phyloP scores from a whole-genome alignment of 2,329 filamentous ascomycete species.

The Elsinoe fawcettii region DNA sequence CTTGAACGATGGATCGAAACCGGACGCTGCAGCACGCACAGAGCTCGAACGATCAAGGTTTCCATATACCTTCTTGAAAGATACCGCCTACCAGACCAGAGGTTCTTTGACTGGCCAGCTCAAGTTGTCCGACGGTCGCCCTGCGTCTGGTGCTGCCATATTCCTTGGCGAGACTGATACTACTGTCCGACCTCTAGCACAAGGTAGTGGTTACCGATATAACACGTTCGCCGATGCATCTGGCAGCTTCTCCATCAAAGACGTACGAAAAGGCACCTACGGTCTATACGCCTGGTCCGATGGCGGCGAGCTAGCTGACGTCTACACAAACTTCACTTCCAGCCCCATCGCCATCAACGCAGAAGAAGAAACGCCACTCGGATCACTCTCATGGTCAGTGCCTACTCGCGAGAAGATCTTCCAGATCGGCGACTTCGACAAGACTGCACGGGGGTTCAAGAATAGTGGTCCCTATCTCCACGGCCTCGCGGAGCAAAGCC shows the following conservation, averaged over 20 bases:
- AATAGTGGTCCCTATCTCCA: slow-evolving; percentile 41
- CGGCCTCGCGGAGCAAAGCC: slow-evolving; percentile 38
- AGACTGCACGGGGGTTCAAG: slow-evolving; percentile 39
- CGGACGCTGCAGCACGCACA: slow-evolving; percentile 36
- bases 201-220: slow-evolving; percentile 45
- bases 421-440: slow-evolving; percentile 44
- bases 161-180: slow-evolving; percentile 44
- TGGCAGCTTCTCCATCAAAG: slow-evolving; percentile 38
- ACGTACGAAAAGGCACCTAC: slow-evolving; percentile 41
- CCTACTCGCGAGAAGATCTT: slow-evolving; percentile 37
- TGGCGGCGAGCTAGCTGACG: slow-evolving; percentile 38
- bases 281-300: slow-evolving; percentile 46
- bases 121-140: slow-evolving; percentile 41
- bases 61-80: slow-evolving; percentile 45
- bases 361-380: slow-evolving; percentile 25
- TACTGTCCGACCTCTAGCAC: slow-evolving; percentile 38
- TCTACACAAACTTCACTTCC: slow-evolving; percentile 38
- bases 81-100: slow-evolving; percentile 42
- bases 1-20: slow-evolving; percentile 41
- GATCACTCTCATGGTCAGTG: slow-evolving; percentile 32
- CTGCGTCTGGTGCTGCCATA: slow-evolving; percentile 42
- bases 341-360: slow-evolving; percentile 36
- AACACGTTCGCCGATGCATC: slow-evolving; percentile 38
- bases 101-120: slow-evolving; percentile 40
- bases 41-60: slow-evolving; percentile 38